Evolutionary conservation across 441 rosid species (phyloP).

Genomic region (Hypseocharis bilobata): DNA sequence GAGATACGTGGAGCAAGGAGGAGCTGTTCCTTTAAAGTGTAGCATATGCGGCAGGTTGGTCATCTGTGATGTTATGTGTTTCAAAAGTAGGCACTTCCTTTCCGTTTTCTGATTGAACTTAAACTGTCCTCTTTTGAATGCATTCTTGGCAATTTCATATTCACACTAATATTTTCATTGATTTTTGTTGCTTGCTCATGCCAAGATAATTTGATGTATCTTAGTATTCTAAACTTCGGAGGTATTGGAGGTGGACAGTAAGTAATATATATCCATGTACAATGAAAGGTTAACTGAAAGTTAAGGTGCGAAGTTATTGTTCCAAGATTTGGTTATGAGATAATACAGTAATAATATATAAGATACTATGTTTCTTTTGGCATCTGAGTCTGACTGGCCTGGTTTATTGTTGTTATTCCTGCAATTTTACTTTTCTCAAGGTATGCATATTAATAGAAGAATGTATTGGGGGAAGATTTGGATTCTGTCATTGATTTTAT

Average conservation of each 20-base stretch:
- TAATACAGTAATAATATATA: too few relatives aligned
- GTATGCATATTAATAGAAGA: not conserved
- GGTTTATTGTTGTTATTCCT: not conserved
- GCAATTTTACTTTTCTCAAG: not conserved
- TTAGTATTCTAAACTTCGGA: not conserved
- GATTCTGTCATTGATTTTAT: not conserved
- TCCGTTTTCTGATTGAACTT: conserved; percentile 8
- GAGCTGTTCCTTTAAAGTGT: conserved; percentile 30
- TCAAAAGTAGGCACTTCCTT: not conserved
- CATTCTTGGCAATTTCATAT: not conserved
- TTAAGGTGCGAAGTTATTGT: not conserved
- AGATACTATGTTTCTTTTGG: too few relatives aligned
- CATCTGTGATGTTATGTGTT: conserved; percentile 6
- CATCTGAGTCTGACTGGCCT: not conserved
- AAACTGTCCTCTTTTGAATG: not conserved
- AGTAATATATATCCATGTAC: not conserved
- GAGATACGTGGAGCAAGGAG: conserved; percentile 31
- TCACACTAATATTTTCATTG: not conserved
- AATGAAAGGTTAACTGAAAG: not conserved
- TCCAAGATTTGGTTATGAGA: not conserved
- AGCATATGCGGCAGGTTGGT: conserved; percentile 46
- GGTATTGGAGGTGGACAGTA: not conserved
- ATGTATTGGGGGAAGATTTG: not conserved
- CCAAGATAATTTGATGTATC: not conserved
- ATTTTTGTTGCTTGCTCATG: not conserved